A percentile compares a stretch with the other conserved stretches of the same genome.
These are phyloP conservation scores for Salix purpurea DNA, from an alignment of 345 rosid genomes.

Conservation along the genomic window DNA sequence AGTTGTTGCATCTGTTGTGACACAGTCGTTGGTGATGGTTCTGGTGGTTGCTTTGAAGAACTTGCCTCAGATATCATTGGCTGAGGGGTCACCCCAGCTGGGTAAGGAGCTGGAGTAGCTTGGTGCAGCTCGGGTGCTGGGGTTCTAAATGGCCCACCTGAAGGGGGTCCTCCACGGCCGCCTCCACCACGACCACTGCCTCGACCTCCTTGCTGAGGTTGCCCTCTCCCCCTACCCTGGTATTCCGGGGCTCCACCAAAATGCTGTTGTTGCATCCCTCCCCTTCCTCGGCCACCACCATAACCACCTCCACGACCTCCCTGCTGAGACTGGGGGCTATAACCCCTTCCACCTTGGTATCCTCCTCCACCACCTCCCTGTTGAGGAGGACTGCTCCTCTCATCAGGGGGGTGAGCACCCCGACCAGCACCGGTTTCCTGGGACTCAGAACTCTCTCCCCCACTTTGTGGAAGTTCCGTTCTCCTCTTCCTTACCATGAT, in stretches of 20 bases:
- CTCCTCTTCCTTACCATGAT: slow-evolving; percentile 78
- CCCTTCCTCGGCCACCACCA: slow-evolving; percentile 45
- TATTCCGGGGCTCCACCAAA: slow-evolving; percentile 53
- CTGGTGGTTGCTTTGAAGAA: slow-evolving; percentile 48
- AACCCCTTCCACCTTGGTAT: slow-evolving; percentile 55
- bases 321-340: slow-evolving; percentile 57
- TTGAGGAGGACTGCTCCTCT: slow-evolving; percentile 38
- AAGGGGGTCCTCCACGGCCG: slow-evolving; percentile 48
- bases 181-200: slow-evolving; percentile 35
- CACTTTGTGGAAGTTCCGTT: slow-evolving; percentile 46
- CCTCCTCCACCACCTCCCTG: slow-evolving; percentile 39
- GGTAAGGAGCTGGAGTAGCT: slow-evolving; percentile 67
- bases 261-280: slow-evolving; percentile 54
- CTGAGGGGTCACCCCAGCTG: slow-evolving; percentile 57
- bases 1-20: slow-evolving; percentile 47
- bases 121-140: slow-evolving; percentile 96
- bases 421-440: slow-evolving; percentile 42
- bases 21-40: slow-evolving; percentile 30
- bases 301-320: slow-evolving; percentile 48
- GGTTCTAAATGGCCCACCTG: slow-evolving; percentile 55
- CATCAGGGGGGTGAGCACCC: slow-evolving; percentile 43
- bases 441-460: slow-evolving; percentile 67
- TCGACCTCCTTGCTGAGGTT: slow-evolving; percentile 59
- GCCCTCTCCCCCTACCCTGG: slow-evolving; percentile 78
- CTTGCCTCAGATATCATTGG: slow-evolving; percentile 44